phyloP scores from a whole-genome alignment of 1,139 yeast species.

The Hyphopichia wangnamkhiaoensis region DNA sequence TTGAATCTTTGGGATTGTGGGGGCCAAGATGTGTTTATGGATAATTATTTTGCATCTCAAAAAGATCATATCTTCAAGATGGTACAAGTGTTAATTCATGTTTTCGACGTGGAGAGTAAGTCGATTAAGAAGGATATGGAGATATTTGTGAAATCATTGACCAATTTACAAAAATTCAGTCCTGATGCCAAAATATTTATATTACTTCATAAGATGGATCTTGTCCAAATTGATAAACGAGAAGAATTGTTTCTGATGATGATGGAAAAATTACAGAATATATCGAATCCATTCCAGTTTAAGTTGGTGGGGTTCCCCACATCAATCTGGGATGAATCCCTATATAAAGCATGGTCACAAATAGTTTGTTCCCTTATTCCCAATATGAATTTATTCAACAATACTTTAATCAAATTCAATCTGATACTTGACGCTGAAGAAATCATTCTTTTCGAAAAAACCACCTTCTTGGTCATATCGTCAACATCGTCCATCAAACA shows the following conservation, averaged over 20 bases:
- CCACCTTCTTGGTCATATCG: slow-evolving; percentile 88
- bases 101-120: slow-evolving; percentile 92
- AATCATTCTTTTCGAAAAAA: slow-evolving; percentile 87
- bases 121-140: slow-evolving; percentile 93
- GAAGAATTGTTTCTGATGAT: slow-evolving; percentile 80
- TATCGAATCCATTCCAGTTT: slow-evolving; percentile 78
- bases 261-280: slow-evolving; percentile 78
- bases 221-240: slow-evolving; percentile 84
- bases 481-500: slow-evolving; percentile 54
- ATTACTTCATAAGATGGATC: slow-evolving; percentile 91
- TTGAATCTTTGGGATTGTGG: slow-evolving; percentile 98
- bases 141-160: slow-evolving; percentile 81
- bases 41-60: slow-evolving; percentile 84
- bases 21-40: slow-evolving; percentile 96
- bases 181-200: slow-evolving; percentile 94
- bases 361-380: slow-evolving; percentile 95
- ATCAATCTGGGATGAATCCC: slow-evolving; percentile 95
- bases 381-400: slow-evolving; percentile 80
- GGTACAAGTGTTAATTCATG: slow-evolving; percentile 97
- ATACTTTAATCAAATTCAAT: slow-evolving; percentile 73
- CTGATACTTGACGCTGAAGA: slow-evolving; percentile 82
- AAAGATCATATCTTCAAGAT: slow-evolving; percentile 90
- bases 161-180: slow-evolving; percentile 78
- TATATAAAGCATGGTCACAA: slow-evolving; percentile 96
- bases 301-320: slow-evolving; percentile 89